Conservation (phyloP, 352 stramenopile species). For the Pythium utonaiense region DNA sequence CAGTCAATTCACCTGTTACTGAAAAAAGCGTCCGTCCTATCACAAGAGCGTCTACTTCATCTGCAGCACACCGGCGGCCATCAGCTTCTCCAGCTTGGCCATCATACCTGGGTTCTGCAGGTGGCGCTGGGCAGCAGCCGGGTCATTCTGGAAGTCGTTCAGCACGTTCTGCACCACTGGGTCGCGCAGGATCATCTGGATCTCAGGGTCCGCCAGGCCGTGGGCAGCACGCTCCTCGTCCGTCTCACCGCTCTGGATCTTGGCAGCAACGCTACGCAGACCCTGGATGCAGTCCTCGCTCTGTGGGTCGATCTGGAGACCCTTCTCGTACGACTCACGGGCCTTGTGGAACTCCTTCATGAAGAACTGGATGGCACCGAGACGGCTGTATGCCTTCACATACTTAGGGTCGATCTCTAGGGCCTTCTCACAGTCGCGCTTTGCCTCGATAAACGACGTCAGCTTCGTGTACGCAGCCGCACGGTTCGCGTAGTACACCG, state of each 20-base stretch:
- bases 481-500: conserved; percentile 98
- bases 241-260: conserved; percentile 94
- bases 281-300: conserved; percentile 97
- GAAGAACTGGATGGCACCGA: conserved; percentile 99
- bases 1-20: background rate
- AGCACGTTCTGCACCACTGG: conserved; percentile 98
- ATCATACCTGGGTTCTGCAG: conserved; percentile 94
- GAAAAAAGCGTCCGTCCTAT: conserved; percentile 1
- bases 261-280: conserved; percentile 90
- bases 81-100: conserved; percentile 99
- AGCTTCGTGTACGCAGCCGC: conserved; percentile 98
- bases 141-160: conserved; percentile 97
- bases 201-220: conserved; percentile 98
- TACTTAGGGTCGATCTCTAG: conserved; percentile 98
- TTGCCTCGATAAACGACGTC: conserved; percentile 91
- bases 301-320: conserved; percentile 91
- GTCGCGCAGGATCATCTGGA: conserved; percentile 97
- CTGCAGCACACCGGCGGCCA: conserved; percentile 97
- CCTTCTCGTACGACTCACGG: conserved; percentile 95
- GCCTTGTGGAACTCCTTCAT: conserved; percentile 99
- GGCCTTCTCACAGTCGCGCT: conserved; percentile 96
- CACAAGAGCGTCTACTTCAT: conserved; percentile 53
- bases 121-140: conserved; percentile 86
- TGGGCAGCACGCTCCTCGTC: conserved; percentile 97
- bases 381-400: conserved; percentile 98